These are phyloP conservation scores for Byssothecium circinans DNA, from an alignment of 2,329 filamentous ascomycete genomes.

Conservation along the genomic window DNA sequence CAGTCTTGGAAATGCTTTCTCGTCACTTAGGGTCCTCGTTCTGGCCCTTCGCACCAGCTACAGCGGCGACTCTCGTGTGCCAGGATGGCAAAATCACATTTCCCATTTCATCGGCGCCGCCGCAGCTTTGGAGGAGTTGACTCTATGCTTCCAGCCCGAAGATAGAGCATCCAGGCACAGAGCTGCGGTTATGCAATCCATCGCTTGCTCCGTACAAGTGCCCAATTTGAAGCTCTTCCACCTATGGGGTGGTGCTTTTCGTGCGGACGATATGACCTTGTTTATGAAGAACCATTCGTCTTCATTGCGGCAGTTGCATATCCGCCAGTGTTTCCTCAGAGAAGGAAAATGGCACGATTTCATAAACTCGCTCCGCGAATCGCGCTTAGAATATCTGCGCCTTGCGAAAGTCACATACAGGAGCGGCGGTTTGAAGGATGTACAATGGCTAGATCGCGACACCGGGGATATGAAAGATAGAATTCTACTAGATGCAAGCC, in stretches of 20 bases:
- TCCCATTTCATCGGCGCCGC: conserved; percentile 23
- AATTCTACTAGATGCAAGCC: conserved; percentile 4
- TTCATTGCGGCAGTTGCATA: conserved; percentile 14
- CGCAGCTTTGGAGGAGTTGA: conserved; percentile 18
- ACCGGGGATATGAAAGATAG: not conserved
- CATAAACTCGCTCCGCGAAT: conserved; percentile 10
- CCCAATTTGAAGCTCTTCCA: conserved; percentile 15
- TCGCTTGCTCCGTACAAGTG: conserved; percentile 16
- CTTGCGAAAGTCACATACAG: conserved; percentile 2
- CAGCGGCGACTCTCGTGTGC: conserved; percentile 11
- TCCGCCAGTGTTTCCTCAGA: conserved; percentile 16
- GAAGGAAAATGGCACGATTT: conserved; percentile 19
- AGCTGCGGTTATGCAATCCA: conserved; percentile 17
- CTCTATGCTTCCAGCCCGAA: conserved; percentile 23
- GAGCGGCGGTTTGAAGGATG: not conserved
- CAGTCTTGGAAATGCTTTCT: conserved; percentile 17
- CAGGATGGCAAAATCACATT: conserved; percentile 26
- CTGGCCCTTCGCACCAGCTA: conserved; percentile 21
- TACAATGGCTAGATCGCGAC: not conserved
- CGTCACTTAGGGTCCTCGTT: conserved; percentile 16
- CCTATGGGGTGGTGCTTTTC: conserved; percentile 3
- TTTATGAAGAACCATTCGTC: conserved; percentile 18
- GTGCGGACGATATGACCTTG: conserved; percentile 17
- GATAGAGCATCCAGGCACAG: conserved; percentile 12
- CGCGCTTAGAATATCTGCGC: conserved; percentile 5